Conservation (phyloP, 2,329 filamentous ascomycete species). For the Colletotrichum endophyticum region DNA sequence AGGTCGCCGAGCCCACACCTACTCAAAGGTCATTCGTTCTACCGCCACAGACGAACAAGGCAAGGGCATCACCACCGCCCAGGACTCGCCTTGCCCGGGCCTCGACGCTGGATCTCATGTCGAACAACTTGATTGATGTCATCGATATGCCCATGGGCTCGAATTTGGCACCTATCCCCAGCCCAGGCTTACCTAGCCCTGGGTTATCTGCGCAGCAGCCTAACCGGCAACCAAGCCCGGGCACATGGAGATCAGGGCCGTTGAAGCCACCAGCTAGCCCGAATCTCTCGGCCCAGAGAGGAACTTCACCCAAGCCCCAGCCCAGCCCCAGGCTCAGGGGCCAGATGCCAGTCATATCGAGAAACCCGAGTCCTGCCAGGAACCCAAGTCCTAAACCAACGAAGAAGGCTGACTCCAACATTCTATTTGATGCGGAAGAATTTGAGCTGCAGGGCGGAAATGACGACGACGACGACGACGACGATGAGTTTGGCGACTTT, state of each 20-base stretch:
- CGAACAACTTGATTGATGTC: conserved; percentile 55
- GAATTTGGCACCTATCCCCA: conserved; percentile 7
- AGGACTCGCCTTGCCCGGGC: conserved; percentile 45
- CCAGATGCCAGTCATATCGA: not conserved
- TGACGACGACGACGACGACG: conserved; percentile 43
- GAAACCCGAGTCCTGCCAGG: not conserved
- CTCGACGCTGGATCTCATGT: conserved; percentile 58
- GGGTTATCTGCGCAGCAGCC: not conserved
- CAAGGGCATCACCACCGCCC: conserved; percentile 23
- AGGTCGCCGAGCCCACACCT: conserved; percentile 51
- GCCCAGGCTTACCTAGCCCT: not conserved
- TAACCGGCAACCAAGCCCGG: not conserved
- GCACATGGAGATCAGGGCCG: not conserved
- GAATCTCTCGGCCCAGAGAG: not conserved
- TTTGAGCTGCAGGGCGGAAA: conserved; percentile 47
- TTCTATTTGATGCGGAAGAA: conserved; percentile 71
- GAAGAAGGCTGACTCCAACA: conserved; percentile 46
- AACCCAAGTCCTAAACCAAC: not conserved
- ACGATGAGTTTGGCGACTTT: conserved; percentile 66
- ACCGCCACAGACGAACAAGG: not conserved
- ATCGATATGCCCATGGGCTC: conserved; percentile 18
- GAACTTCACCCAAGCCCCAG: conserved; percentile 20
- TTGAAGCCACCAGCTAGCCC: not conserved
- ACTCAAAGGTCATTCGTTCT: conserved; percentile 21
- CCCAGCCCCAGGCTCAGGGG: conserved; percentile 24